phyloP scores from a whole-genome alignment of 495 filamentous ascomycete species.

The Penicillium flavigenum region DNA sequence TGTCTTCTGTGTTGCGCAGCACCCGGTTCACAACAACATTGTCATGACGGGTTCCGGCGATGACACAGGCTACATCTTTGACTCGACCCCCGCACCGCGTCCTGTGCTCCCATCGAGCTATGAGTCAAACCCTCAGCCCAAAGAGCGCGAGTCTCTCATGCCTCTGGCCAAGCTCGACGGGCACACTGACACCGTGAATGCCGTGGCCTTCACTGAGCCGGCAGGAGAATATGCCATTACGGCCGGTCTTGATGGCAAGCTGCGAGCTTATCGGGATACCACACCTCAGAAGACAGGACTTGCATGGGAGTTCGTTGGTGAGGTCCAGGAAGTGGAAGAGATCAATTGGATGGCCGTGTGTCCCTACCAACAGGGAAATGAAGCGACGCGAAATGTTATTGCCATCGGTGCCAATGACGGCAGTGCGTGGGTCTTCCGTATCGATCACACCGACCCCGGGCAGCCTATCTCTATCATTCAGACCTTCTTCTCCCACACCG shows the following conservation, averaged over 20 bases:
- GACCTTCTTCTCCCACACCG: constrained; percentile 87
- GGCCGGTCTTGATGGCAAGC: constrained; percentile 78
- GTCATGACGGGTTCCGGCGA: constrained; percentile 88
- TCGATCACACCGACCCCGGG: constrained; percentile 62
- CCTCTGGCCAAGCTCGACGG: constrained; percentile 71
- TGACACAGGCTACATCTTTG: constrained; percentile 78
- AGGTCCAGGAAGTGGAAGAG: constrained; percentile 85
- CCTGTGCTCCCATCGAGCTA: constrained; percentile 73
- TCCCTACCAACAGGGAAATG: constrained; percentile 57
- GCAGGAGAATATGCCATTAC: constrained; percentile 81
- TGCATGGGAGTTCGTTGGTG: constrained; percentile 62
- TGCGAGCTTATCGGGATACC: constrained; percentile 55
- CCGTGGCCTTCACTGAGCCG: constrained; percentile 78
- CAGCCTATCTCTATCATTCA: constrained; percentile 77
- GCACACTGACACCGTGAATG: constrained; percentile 88
- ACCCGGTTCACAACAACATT: constrained; percentile 74
- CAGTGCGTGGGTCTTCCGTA: constrained; percentile 88
- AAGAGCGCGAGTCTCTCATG: constrained; percentile 57
- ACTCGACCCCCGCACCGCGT: constrained; percentile 60
- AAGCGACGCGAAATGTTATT: constrained; percentile 72
- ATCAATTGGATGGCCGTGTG: constrained; percentile 87
- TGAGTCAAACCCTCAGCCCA: constrained; percentile 61
- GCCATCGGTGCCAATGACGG: constrained; percentile 92
- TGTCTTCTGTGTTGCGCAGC: constrained; percentile 90
- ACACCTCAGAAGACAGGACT: constrained; percentile 41